Percentiles rank a stretch among this genome's conserved stretches.
Evolutionary conservation across 2,329 filamentous ascomycete species (phyloP).

Genomic region (Clonostachys chloroleuca): DNA sequence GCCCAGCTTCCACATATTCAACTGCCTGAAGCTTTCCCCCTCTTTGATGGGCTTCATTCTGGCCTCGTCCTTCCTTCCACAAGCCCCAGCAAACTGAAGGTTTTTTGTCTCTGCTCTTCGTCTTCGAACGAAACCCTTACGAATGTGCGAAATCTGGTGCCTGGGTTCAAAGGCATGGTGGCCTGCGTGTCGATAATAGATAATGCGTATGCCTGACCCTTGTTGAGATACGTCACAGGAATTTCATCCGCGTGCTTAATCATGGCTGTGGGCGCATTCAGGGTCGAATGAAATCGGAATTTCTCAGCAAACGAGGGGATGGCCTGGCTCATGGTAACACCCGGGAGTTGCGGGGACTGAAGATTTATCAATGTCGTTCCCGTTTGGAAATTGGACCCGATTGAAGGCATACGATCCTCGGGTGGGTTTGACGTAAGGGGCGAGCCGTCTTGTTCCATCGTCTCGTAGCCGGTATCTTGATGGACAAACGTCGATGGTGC

Average conservation of each 20-base stretch:
- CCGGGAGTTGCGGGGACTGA: slow-evolving; percentile 43
- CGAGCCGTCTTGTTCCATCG: slow-evolving; percentile 70
- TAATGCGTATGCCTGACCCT: slow-evolving; percentile 89
- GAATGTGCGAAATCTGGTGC: slow-evolving; percentile 79
- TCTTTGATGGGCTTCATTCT: slow-evolving; percentile 89
- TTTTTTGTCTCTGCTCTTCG: slow-evolving; percentile 82
- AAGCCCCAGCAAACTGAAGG: slow-evolving; percentile 80
- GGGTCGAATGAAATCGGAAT: slow-evolving; percentile 84
- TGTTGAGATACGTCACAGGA: slow-evolving; percentile 96
- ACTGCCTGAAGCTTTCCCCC: slow-evolving; percentile 92
- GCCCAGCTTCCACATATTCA: slow-evolving; percentile 75
- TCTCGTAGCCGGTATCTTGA: slow-evolving; percentile 75
- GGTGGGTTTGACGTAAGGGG: slow-evolving; percentile 34
- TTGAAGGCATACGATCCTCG: slow-evolving; percentile 46
- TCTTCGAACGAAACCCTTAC: slow-evolving; percentile 97
- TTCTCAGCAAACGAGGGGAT: slow-evolving; percentile 57
- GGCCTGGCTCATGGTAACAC: slow-evolving; percentile 36
- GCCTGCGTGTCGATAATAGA: slow-evolving; percentile 76
- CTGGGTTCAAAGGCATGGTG: slow-evolving; percentile 50
- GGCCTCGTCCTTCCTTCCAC: slow-evolving; percentile 96
- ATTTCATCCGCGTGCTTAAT: slow-evolving; percentile 86
- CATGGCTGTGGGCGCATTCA: slow-evolving; percentile 97
- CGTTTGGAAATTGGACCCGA: slow-evolving; percentile 58
- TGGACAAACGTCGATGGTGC: slow-evolving; percentile 79
- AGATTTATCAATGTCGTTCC: slow-evolving; percentile 57